phyloP scores from a whole-genome alignment of 805 yeast genomes.

The Candida schatavii region DNA sequence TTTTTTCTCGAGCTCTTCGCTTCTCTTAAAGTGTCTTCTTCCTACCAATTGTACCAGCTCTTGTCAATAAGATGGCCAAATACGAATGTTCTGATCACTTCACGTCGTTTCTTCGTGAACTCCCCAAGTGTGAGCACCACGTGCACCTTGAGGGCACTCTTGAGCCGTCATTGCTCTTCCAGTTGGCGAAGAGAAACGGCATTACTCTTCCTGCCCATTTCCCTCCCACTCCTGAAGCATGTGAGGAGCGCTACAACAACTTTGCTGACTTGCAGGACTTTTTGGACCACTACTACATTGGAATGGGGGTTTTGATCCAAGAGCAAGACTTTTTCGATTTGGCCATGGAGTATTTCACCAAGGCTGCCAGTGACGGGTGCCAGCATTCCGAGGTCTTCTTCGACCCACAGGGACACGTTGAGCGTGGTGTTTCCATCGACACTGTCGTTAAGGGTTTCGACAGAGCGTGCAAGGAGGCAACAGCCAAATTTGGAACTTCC shows the following conservation, averaged over 20 bases:
- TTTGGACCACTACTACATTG: conserved; percentile 74
- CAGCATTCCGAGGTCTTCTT: conserved; percentile 75
- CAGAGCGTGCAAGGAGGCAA: conserved; percentile 65
- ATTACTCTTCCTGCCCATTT: conserved; percentile 59
- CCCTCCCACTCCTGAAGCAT: conserved; percentile 57
- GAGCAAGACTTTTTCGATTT: conserved; percentile 75
- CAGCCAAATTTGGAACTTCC: conserved; percentile 56
- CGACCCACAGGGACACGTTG: conserved; percentile 83
- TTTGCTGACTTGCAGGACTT: conserved; percentile 76
- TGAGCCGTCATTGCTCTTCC: conserved; percentile 70
- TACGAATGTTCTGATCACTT: conserved; percentile 26
- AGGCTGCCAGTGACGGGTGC: conserved; percentile 57
- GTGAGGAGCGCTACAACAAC: conserved; percentile 55
- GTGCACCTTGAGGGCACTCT: conserved; percentile 82
- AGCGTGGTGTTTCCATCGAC: conserved; percentile 59
- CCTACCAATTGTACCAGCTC: too few relatives aligned
- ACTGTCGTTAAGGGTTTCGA: conserved; percentile 63
- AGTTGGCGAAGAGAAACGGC: conserved; percentile 63
- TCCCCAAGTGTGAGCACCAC: conserved; percentile 88
- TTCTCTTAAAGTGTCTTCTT: too few relatives aligned
- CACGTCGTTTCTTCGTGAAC: conserved; percentile 53
- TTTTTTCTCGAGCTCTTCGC: too few relatives aligned
- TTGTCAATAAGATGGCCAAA: conserved; percentile 6
- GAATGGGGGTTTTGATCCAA: conserved; percentile 68
- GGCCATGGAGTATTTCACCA: conserved; percentile 69